These are phyloP conservation scores for Pestalotiopsis sp. DNA, from an alignment of 2,329 filamentous ascomycete genomes.

Conservation along the genomic window DNA sequence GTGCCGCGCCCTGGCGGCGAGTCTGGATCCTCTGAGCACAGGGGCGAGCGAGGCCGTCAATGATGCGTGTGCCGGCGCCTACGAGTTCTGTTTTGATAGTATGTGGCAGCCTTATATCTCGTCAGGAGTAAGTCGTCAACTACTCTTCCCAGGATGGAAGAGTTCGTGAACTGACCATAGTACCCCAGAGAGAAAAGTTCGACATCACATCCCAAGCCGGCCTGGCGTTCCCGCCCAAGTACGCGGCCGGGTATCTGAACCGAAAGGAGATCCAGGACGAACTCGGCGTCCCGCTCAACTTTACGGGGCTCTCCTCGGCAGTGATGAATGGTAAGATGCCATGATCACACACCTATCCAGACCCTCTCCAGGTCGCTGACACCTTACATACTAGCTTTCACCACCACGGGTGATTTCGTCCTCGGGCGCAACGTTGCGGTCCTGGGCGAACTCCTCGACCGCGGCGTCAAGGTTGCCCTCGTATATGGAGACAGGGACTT, in stretches of 20 bases:
- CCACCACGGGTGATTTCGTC: conserved; percentile 3
- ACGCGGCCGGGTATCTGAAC: conserved; percentile 57
- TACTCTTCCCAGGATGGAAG: not conserved
- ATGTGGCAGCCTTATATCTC: not conserved
- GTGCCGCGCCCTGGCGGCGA: not conserved
- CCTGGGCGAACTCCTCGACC: conserved; percentile 10
- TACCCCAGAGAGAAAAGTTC: conserved; percentile 33
- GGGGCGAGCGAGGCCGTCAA: conserved; percentile 1
- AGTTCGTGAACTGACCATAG: not conserved
- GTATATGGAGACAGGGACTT: conserved; percentile 11
- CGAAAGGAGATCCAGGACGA: conserved; percentile 54
- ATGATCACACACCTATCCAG: too few relatives aligned
- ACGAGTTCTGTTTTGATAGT: not conserved
- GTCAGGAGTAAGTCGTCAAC: not conserved
- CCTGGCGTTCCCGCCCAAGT: conserved; percentile 52
- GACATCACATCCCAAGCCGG: conserved; percentile 53
- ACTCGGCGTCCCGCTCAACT: conserved; percentile 63
- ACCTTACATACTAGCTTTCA: not conserved
- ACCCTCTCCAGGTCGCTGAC: not conserved
- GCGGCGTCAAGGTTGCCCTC: conserved; percentile 1
- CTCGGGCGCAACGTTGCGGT: conserved; percentile 1
- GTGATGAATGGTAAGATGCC: not conserved
- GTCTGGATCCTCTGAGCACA: not conserved
- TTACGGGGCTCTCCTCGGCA: conserved; percentile 32
- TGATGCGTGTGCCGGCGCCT: not conserved